Evolutionary conservation across 495 filamentous ascomycete species (phyloP), one percentile per base, ranked within the genome.

Genomic region (Beverwykella pulmonaria): DNA sequence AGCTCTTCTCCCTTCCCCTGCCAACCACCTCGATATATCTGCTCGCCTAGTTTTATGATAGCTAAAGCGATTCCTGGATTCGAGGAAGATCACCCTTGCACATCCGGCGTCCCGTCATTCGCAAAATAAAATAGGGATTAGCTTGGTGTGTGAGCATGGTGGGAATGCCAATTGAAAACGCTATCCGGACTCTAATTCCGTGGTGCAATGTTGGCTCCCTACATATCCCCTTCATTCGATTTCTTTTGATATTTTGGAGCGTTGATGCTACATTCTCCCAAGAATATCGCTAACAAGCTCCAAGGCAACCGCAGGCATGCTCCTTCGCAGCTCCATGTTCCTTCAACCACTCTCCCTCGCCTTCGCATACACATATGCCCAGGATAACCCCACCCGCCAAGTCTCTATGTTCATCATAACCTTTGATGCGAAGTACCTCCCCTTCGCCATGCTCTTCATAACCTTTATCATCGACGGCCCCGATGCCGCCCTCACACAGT

Each of bases 61-160:
- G 83, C 91, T 93, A 90, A 87, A 84, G 87, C 92, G 92, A 91
- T 96, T 96, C 92, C 92, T 96, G 90, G 84, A 92, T 88, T 80
- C 82, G 92, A 96, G 93, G 93, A 83, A 97, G 91, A 97, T 89
- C 83, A 88, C 89, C 92, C 90, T 86, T 88, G 84, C 85, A 86
- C 83, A 83, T 79, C 83, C 81, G 78, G 75, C 83, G 83, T 83
- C 77, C 81, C 85, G 82, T 87, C 86, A 90, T 92, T 91, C 88
- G 88, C 90, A 91, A 83, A 82, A 86, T 74, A 73, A 80, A 75
- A 77, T 78, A 81, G 55, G 86, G 88, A 83, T 75, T 87, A 34
- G 82, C 81, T 80, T 81, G 85, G 82, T 86, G 85, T 91, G 88
- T 83, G 82, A 87, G 89, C 82, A 89, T 90, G 92, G 90, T 95